These are phyloP conservation scores for Trichophyton rubrum DNA, from an alignment of 2,329 filamentous ascomycete genomes.

Conservation along the genomic window DNA sequence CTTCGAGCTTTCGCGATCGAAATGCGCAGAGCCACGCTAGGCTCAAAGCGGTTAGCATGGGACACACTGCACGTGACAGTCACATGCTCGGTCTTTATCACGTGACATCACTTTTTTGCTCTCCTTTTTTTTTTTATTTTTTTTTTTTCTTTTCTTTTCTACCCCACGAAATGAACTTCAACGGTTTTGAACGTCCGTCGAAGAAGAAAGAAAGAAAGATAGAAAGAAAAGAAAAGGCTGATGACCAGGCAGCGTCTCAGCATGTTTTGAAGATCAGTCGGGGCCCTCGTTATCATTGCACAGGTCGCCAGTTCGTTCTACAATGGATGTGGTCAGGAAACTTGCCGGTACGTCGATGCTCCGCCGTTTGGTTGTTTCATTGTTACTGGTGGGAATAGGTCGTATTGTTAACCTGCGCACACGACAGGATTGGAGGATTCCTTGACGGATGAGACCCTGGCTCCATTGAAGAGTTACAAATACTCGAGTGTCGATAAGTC, in stretches of 20 bases:
- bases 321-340: not conserved
- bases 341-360: not conserved
- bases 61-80: not conserved
- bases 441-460: slow-evolving; percentile 78
- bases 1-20: slow-evolving; percentile 3
- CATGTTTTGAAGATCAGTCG: slow-evolving; percentile 1
- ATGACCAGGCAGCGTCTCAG: not conserved
- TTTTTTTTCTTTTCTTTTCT: not conserved
- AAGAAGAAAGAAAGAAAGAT: not conserved
- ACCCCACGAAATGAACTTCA: not conserved
- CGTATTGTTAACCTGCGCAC: not conserved
- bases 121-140: not conserved
- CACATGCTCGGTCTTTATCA: not conserved
- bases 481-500: slow-evolving; percentile 97
- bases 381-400: not conserved
- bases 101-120: not conserved
- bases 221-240: not conserved
- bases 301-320: not conserved
- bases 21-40: slow-evolving; percentile 1
- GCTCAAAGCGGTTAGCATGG: not conserved
- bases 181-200: not conserved
- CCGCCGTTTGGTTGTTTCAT: not conserved
- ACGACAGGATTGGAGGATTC: slow-evolving; percentile 30
- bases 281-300: not conserved
- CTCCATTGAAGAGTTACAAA: slow-evolving; percentile 89